phyloP scores from a whole-genome alignment of 306 rosid species.

The Glycyrrhiza uralensis region DNA sequence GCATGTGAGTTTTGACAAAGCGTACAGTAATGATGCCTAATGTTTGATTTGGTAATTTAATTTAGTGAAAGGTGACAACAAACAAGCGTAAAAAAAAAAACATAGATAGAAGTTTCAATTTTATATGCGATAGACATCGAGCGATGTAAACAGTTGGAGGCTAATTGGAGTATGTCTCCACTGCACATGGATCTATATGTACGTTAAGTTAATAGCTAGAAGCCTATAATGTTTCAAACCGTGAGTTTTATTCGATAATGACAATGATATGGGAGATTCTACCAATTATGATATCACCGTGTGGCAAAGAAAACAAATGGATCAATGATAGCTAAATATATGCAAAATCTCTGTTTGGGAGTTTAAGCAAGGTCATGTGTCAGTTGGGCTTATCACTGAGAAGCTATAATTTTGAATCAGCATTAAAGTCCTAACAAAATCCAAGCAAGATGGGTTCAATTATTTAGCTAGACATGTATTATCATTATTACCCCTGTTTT shows the following conservation, averaged over 20 bases:
- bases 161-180: slow-evolving; percentile 1
- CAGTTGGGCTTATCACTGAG: neutral
- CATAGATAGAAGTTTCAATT: slow-evolving; percentile 37
- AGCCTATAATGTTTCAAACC: slow-evolving; percentile 36
- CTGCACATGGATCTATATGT: slow-evolving; percentile 21
- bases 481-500: slow-evolving; percentile 38
- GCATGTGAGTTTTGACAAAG: slow-evolving; percentile 31
- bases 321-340: slow-evolving; percentile 32
- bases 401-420: slow-evolving; percentile 1
- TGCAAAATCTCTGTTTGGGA: slow-evolving; percentile 26
- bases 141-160: neutral
- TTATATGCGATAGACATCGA: neutral
- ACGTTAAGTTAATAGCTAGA: slow-evolving; percentile 28
- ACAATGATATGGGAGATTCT: slow-evolving; percentile 21
- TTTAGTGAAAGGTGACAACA: slow-evolving; percentile 30
- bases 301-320: slow-evolving; percentile 28
- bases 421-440: slow-evolving; percentile 31
- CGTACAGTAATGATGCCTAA: slow-evolving; percentile 27
- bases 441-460: slow-evolving; percentile 23
- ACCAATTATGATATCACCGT: neutral
- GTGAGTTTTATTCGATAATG: slow-evolving; percentile 1
- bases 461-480: slow-evolving; percentile 33
- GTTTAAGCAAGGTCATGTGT: slow-evolving; percentile 29
- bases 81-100: slow-evolving; percentile 16
- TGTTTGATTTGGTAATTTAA: slow-evolving; percentile 23